Evolutionary conservation across 2,329 filamentous ascomycete species (phyloP), one percentile per base, ranked within the genome.

Genomic region (Penicillium sp.): DNA sequence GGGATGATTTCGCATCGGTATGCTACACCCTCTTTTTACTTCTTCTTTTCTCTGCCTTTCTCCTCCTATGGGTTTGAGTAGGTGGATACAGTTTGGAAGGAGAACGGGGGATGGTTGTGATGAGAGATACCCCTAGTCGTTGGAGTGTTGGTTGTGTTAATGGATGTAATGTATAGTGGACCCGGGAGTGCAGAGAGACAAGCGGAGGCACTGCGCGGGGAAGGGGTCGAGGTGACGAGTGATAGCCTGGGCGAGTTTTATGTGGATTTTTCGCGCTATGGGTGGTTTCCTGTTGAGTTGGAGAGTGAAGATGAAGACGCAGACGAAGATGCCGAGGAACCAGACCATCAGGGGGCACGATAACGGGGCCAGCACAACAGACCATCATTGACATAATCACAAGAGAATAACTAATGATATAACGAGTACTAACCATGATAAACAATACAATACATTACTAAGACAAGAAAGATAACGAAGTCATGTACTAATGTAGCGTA

Each of bases 1-100:
- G 93, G 94, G 23, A 82, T 87, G 62, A 96, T 98, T 68, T 96
- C 93, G 49, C 91, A 91, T 7, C 87, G 93, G 92, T 94, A 72
- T 68, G 80, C 11, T 61, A 15, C 38, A n/a, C 17, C 3, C 19
- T 50, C 17, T 46, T 26, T 60, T 55, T 26, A 46, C 17, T 54
- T n/a, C 3, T 21, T 45, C 19, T 11, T 26, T 45, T 8, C 35
- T 23, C 4, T 35, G 19, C 26, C 2, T 26, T 26, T 2, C 26
- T 6, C 26, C 26, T 26, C 26, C 26, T 26, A 26, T 4, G 26
- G 5, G 26, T 5, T 26, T 26, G 26, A 26, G 26, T 26, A 3
- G 26, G 26, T 26, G 26, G 26, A 26, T 26, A 6, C 3, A 26
- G 26, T 9, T 13, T 26, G 26, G 15, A 7, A 7, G 30, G 9